Conservation (phyloP, 208 protist species). For the Crithidia brevicula region DNA sequence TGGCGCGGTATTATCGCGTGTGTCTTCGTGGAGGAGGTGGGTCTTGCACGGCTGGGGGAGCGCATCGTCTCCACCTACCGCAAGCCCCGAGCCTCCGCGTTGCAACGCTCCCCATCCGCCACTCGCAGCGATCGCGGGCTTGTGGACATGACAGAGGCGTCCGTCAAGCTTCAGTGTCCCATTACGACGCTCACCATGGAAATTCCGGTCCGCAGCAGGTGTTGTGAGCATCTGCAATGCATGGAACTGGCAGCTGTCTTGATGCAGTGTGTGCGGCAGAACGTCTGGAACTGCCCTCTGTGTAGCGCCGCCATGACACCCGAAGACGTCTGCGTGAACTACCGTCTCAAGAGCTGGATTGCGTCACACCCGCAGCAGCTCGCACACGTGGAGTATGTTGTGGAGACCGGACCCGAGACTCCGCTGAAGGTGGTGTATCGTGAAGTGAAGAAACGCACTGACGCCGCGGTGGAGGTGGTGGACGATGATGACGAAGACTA, state of each 20-base stretch:
- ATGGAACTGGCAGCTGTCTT: constrained; percentile 74
- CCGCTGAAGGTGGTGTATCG: constrained; percentile 22
- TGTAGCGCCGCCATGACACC: constrained; percentile 68
- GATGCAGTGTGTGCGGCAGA: constrained; percentile 56
- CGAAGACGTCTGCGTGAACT: constrained; percentile 66
- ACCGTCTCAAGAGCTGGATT: constrained; percentile 79
- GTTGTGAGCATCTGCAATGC: constrained; percentile 86
- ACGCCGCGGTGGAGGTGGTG: constrained; percentile 17
- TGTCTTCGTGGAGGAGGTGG: constrained; percentile 63
- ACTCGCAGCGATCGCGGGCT: constrained; percentile 7
- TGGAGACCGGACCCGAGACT: constrained; percentile 38
- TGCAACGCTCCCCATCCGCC: not conserved
- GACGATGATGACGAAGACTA: constrained; percentile 22
- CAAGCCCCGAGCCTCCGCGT: not conserved
- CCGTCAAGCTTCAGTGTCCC: constrained; percentile 64
- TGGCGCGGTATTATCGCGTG: constrained; percentile 77
- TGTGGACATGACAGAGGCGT: constrained; percentile 59
- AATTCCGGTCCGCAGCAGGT: constrained; percentile 59
- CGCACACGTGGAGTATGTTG: constrained; percentile 61
- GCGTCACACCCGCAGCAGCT: constrained; percentile 30
- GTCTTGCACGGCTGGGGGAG: constrained; percentile 37
- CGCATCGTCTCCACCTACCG: constrained; percentile 53
- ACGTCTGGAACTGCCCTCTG: constrained; percentile 89
- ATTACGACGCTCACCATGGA: constrained; percentile 63
- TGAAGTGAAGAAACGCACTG: not conserved